phyloP scores from a whole-genome alignment of 805 yeast species.

The Lachancea waltii region DNA sequence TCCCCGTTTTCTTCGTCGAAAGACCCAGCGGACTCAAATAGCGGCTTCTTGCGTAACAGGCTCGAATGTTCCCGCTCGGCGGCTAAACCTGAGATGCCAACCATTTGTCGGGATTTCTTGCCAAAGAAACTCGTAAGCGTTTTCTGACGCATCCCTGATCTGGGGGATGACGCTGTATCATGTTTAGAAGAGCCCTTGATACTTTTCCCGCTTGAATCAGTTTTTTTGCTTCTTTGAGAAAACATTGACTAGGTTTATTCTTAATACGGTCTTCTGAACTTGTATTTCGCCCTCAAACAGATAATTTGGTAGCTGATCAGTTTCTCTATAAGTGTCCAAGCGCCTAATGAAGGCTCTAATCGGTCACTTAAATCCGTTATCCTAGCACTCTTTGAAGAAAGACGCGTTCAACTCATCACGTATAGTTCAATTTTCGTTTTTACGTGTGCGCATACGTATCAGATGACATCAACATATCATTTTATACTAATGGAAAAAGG shows the following conservation, averaged over 20 bases:
- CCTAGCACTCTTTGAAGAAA: no score
- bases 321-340: no score
- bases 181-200: no score
- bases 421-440: no score
- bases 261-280: no score
- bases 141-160: constrained; percentile 2
- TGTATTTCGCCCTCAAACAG: background rate
- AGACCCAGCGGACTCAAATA: constrained; percentile 28
- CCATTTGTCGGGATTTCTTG: constrained; percentile 4
- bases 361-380: no score
- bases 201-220: no score
- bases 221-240: background rate
- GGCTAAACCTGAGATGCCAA: constrained; percentile 6
- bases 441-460: no score
- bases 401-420: no score
- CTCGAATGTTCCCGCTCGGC: constrained; percentile 4
- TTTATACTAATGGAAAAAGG: background rate
- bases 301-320: background rate
- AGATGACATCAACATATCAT: no score
- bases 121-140: constrained; percentile 7
- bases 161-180: background rate
- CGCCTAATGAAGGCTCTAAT: no score
- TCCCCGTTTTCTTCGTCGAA: constrained; percentile 30
- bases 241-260: background rate
- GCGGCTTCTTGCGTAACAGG: constrained; percentile 5